Evolutionary conservation across 331 rosid genomes (phyloP), one percentile per base, ranked within the genome.

Genomic region (Phaseolus coccineus): DNA sequence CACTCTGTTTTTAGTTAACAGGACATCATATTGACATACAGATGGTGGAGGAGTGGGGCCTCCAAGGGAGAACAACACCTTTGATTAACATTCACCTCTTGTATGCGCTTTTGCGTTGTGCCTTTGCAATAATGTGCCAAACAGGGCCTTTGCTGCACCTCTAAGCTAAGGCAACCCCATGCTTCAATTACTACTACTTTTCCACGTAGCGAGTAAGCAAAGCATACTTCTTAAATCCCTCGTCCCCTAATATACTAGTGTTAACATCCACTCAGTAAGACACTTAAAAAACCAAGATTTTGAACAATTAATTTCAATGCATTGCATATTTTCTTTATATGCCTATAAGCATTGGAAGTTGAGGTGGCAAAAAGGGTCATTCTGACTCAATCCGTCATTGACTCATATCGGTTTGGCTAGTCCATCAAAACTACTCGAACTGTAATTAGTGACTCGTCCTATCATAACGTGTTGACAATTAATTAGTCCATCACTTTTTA

Each of bases 81-180:
- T 62, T 62, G 44, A 62, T 62, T 53, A 46, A 4, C 35, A 74
- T 76, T 77, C 3, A 50, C 8, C 31, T 67, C 71, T 35, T 81
- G 89, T 89, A 89, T 88, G 91, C 88, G 87, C 74, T 71, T 87
- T 37, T 42, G 13, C 2, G 13, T 42, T 51, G 65, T 35, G 81
- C 19, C 50, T 50, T 47, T 0, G 80, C 84, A 84, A 84, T 84
- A 71, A 89, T 80, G 72, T 81, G 39, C 76, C 42, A 76, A 69
- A 80, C 24, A 55, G 25, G 51, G 56, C 71, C 87, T 82, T 89
- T 82, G 88, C 95, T 80, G 83, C 46, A 63, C 89, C 84, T 86
- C 85, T 83, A 89, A 88, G 89, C 83, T 71, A 89, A 85, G 93
- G 74, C 71, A 80, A 63, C 87, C 77, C 80, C 87, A 78, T 82